Evolutionary conservation across 345 rosid genomes (phyloP).

Genomic region (Moringa oleifera): DNA sequence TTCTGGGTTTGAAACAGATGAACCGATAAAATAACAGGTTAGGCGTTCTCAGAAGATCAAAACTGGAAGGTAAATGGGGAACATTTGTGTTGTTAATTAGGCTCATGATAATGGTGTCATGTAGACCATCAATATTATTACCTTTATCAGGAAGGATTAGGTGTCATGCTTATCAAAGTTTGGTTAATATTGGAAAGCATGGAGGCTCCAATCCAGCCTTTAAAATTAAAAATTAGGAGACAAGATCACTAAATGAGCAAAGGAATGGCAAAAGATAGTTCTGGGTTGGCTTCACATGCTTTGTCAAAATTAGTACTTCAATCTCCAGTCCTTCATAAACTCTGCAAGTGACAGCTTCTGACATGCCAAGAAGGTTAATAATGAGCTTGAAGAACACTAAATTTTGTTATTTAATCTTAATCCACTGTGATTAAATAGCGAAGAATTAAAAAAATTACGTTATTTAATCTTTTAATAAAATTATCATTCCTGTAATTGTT

Average conservation of each 20-base stretch:
- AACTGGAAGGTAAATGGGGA: conserved; percentile 34
- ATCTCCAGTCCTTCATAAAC: background rate
- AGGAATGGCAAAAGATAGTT: background rate
- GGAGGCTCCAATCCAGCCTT: conserved; percentile 9
- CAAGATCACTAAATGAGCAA: conserved; percentile 5
- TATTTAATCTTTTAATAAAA: too few species aligned
- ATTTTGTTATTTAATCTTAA: too few species aligned
- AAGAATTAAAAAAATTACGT: too few species aligned
- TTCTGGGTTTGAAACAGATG: conserved; percentile 20
- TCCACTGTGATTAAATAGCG: too few species aligned
- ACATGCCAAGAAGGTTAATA: background rate
- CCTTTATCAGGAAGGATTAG: conserved; percentile 22
- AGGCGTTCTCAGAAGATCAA: conserved; percentile 29
- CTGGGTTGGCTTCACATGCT: conserved; percentile 24
- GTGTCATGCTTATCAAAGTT: conserved; percentile 22
- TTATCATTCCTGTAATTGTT: too few species aligned
- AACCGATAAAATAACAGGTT: conserved; percentile 16
- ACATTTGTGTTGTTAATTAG: conserved; percentile 33
- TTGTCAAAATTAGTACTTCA: conserved; percentile 1
- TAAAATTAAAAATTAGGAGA: conserved; percentile 6
- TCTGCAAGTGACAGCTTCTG: conserved; percentile 1
- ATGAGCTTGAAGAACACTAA: too few species aligned
- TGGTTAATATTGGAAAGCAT: conserved; percentile 16
- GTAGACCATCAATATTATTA: conserved; percentile 21
- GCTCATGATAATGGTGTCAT: conserved; percentile 28